These are phyloP conservation scores for Nicotiana benthamiana DNA, from an alignment of 257 asterid genomes.

Conservation along the genomic window DNA sequence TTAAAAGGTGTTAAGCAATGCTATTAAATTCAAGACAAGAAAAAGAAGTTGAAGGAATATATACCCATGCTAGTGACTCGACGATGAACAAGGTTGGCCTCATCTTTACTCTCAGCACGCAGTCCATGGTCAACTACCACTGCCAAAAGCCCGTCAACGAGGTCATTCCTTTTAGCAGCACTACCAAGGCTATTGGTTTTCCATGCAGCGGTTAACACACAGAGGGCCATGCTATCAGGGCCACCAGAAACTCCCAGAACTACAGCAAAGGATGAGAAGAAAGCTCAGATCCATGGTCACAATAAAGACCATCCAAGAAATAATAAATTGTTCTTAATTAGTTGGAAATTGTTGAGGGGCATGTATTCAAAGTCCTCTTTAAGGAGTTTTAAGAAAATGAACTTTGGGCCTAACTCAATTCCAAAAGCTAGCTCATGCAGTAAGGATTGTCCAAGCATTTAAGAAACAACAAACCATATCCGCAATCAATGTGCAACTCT, in stretches of 20 bases:
- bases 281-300: background rate
- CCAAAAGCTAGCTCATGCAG: no score
- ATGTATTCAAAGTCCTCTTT: background rate
- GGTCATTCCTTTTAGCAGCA: constrained; percentile 28
- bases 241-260: constrained; percentile 96
- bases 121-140: constrained; percentile 85
- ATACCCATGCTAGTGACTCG: constrained; percentile 78
- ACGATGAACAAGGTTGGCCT: constrained; percentile 47
- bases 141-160: constrained; percentile 63
- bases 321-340: background rate
- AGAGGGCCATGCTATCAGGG: constrained; percentile 90
- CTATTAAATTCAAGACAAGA: constrained; percentile 9
- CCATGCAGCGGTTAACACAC: constrained; percentile 75
- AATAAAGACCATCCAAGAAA: background rate
- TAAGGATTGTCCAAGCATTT: no score
- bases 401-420: no score
- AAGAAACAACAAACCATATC: no score
- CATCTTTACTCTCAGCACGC: constrained; percentile 73
- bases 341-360: background rate
- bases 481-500: no score
- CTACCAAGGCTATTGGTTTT: constrained; percentile 33
- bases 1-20: constrained; percentile 21
- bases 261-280: constrained; percentile 18
- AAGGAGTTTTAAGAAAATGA: background rate
- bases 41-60: constrained; percentile 16